Conservation (phyloP, 208 protist species). For the Strigomonas galati region DNA sequence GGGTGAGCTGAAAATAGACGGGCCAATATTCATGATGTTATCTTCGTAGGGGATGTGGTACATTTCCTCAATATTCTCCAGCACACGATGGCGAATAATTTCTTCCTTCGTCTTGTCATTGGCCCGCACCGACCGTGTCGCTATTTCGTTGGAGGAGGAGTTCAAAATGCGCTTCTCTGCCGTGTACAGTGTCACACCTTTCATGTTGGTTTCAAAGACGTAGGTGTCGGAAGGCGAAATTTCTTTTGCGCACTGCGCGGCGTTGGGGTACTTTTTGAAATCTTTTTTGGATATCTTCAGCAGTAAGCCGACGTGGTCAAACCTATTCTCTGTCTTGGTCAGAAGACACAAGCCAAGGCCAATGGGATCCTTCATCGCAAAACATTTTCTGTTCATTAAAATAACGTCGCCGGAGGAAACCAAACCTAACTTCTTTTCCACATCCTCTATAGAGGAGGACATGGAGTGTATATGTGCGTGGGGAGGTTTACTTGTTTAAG, state of each 20-base stretch:
- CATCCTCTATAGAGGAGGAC: too few relatives aligned
- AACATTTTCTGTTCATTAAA: constrained; percentile 81
- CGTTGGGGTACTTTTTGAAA: constrained; percentile 29
- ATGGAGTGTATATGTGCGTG: too few relatives aligned
- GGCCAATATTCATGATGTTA: constrained; percentile 33
- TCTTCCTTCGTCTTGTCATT: neutral
- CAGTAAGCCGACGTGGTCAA: constrained; percentile 82
- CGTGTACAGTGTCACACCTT: constrained; percentile 61
- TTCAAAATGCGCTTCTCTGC: constrained; percentile 56
- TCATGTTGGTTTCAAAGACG: constrained; percentile 75
- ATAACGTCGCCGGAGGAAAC: constrained; percentile 64
- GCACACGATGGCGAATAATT: constrained; percentile 1
- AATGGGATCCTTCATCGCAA: constrained; percentile 66
- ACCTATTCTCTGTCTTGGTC: constrained; percentile 71
- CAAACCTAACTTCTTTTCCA: neutral
- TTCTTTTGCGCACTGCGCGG: constrained; percentile 18
- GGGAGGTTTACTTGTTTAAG: too few relatives aligned
- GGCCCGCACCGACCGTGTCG: constrained; percentile 35
- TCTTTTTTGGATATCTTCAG: constrained; percentile 50
- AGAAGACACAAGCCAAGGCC: constrained; percentile 61
- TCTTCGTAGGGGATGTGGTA: constrained; percentile 53
- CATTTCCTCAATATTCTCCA: constrained; percentile 35
- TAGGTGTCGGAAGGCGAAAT: constrained; percentile 72
- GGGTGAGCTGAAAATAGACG: constrained; percentile 62
- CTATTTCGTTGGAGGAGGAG: constrained; percentile 58